These are phyloP conservation scores for Colletotrichum spaethianum DNA, from an alignment of 2,329 filamentous ascomycete genomes.

Conservation along the genomic window DNA sequence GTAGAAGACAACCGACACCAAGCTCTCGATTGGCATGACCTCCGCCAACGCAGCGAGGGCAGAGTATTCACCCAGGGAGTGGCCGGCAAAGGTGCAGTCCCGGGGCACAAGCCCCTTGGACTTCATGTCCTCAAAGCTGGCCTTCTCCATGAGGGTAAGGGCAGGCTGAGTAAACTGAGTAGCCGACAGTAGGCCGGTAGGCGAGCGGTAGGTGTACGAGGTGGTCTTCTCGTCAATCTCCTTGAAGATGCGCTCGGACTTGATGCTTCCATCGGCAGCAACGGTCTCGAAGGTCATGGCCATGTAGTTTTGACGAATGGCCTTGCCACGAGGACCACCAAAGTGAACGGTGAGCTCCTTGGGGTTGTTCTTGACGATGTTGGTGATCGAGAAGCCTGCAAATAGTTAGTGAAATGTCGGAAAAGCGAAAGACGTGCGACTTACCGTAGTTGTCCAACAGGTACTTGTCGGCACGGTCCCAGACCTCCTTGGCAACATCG, in stretches of 20 bases:
- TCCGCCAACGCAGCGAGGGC: conserved; percentile 95
- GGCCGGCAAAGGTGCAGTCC: conserved; percentile 97
- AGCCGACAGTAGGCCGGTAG: conserved; percentile 92
- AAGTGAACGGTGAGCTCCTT: conserved; percentile 99
- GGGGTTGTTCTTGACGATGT: conserved; percentile 99
- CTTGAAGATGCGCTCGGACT: conserved; percentile 99
- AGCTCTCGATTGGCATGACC: conserved; percentile 99
- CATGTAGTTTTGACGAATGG: conserved; percentile 99
- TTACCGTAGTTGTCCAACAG: conserved; percentile 98
- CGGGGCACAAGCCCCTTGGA: conserved; percentile 95
- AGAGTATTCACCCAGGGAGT: conserved; percentile 98
- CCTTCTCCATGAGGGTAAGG: conserved; percentile 99
- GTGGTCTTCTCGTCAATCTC: conserved; percentile 93
- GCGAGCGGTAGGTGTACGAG: conserved; percentile 97
- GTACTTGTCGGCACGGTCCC: conserved; percentile 97
- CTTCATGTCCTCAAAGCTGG: conserved; percentile 99
- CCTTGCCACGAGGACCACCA: conserved; percentile 95
- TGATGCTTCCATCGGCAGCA: conserved; percentile 89
- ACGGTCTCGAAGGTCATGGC: conserved; percentile 99
- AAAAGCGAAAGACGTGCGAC: conserved; percentile 45
- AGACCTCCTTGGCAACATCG: conserved; percentile 94
- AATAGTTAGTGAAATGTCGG: conserved; percentile 4
- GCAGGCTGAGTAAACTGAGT: conserved; percentile 99
- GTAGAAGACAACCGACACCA: conserved; percentile 99
- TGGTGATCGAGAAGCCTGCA: conserved; percentile 92